A percentile compares a stretch with the other conserved stretches of the same genome.
phyloP scores from a whole-genome alignment of 768 basidiomycete genomes.

The Solioccasus polychromus region DNA sequence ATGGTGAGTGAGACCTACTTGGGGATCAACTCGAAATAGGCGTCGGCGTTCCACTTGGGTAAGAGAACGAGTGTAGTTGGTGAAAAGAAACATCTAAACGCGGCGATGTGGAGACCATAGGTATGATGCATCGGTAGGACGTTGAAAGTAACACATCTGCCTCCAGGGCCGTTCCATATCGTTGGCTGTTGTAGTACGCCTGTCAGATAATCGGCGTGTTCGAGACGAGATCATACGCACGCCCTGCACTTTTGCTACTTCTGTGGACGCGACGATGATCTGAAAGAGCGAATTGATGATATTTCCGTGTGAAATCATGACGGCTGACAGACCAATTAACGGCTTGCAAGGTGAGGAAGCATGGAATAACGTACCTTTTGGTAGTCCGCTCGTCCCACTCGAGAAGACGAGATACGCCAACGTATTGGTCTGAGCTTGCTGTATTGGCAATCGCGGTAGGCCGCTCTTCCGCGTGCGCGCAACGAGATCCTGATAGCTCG shows the following conservation, averaged over 20 bases:
- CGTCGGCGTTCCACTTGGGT: conserved; percentile 55
- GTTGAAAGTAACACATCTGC: conserved; percentile 47
- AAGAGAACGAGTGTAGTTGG: conserved; percentile 53
- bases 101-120: conserved; percentile 55
- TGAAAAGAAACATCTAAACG: conserved; percentile 45
- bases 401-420: conserved; percentile 74
- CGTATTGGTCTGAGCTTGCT: conserved; percentile 47
- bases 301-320: conserved; percentile 73
- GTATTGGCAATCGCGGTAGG: conserved; percentile 41
- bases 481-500: conserved; percentile 46
- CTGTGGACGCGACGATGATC: conserved; percentile 28
- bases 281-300: conserved; percentile 47
- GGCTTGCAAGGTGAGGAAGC: neutral
- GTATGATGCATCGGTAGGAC: conserved; percentile 69
- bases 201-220: neutral
- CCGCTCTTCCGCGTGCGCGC: conserved; percentile 35
- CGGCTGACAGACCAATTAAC: conserved; percentile 44
- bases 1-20: conserved; percentile 43
- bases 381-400: conserved; percentile 74
- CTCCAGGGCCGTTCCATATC: conserved; percentile 39
- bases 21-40: conserved; percentile 52
- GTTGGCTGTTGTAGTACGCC: conserved; percentile 33
- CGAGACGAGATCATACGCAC: conserved; percentile 30
- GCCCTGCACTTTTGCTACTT: conserved; percentile 32
- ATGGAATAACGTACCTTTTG: conserved; percentile 52